Evolutionary conservation across 129 eudicot genomes (phyloP).

Genomic region (Arctium lappa): DNA sequence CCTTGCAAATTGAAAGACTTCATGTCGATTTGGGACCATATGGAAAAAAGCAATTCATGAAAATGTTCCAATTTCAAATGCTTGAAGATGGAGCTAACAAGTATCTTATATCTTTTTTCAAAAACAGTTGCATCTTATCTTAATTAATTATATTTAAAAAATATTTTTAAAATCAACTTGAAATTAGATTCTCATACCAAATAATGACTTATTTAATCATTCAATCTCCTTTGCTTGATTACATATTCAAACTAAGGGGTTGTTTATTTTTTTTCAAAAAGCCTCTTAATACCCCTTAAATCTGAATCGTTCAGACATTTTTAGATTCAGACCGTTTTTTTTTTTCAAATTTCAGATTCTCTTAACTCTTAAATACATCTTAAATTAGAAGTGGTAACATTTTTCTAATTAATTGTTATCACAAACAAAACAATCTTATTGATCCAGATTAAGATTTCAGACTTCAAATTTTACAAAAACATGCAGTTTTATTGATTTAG

Average conservation of each 20-base stretch:
- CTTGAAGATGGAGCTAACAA: not conserved
- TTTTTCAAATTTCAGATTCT: too few species aligned
- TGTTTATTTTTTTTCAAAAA: too few species aligned
- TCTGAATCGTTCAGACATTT: too few species aligned
- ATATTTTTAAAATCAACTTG: not conserved
- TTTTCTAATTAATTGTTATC: too few species aligned
- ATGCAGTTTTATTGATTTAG: too few species aligned
- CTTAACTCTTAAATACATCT: too few species aligned
- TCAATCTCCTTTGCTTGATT: not conserved
- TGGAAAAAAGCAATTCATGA: not conserved
- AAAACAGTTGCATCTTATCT: not conserved
- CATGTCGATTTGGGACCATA: not conserved
- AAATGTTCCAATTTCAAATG: not conserved
- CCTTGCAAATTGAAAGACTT: not conserved
- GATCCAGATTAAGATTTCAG: too few species aligned
- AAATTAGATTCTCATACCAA: not conserved
- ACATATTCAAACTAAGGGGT: not conserved
- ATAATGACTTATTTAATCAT: not conserved
- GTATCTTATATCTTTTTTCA: not conserved
- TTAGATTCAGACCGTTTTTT: too few species aligned
- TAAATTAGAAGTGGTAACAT: too few species aligned
- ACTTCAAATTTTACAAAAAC: too few species aligned
- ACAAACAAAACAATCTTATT: too few species aligned
- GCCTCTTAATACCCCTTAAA: too few species aligned
- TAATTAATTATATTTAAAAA: not conserved